Conservation (phyloP, 202 grass and related monocot genomes). For the Brachypodium distachyon region DNA sequence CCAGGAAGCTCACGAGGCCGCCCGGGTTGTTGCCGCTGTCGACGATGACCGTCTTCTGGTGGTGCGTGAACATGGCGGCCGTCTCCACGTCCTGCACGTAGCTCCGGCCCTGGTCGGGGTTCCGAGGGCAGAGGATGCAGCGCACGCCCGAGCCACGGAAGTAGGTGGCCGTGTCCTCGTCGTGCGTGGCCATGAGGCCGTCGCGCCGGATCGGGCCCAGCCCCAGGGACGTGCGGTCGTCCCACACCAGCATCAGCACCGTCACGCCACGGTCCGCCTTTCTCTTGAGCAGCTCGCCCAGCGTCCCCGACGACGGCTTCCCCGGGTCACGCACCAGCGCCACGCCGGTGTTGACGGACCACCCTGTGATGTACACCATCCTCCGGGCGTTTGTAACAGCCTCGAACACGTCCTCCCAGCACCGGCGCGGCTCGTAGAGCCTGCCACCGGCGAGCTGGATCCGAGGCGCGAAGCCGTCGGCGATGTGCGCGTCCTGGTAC, state of each 20-base stretch:
- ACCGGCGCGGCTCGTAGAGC: conserved; percentile 37
- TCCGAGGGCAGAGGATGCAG: conserved; percentile 64
- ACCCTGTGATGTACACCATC: conserved; percentile 67
- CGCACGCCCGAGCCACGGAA: conserved; percentile 33
- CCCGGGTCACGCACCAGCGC: conserved; percentile 44
- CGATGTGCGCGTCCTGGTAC: conserved; percentile 60
- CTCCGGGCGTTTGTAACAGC: conserved; percentile 34
- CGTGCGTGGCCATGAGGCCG: conserved; percentile 77
- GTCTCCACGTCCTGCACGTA: conserved; percentile 55
- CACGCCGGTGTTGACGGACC: conserved; percentile 58
- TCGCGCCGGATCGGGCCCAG: conserved; percentile 62
- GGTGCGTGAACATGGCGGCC: conserved; percentile 79
- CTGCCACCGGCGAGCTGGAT: neutral
- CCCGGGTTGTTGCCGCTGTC: neutral
- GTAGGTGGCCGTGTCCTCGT: conserved; percentile 53
- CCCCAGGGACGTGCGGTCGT: conserved; percentile 62
- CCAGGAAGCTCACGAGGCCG: conserved; percentile 54
- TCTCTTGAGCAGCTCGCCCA: conserved; percentile 49
- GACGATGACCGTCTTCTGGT: conserved; percentile 61
- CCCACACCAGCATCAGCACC: conserved; percentile 67
- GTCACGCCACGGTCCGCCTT: conserved; percentile 49
- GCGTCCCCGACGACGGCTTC: conserved; percentile 7
- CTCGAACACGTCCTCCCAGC: conserved; percentile 78
- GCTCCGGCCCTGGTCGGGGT: conserved; percentile 56
- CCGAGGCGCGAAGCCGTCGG: conserved; percentile 21